Base-by-base conservation (phyloP, 106 monocot species). In the Dendrobium huoshanense region DNA sequence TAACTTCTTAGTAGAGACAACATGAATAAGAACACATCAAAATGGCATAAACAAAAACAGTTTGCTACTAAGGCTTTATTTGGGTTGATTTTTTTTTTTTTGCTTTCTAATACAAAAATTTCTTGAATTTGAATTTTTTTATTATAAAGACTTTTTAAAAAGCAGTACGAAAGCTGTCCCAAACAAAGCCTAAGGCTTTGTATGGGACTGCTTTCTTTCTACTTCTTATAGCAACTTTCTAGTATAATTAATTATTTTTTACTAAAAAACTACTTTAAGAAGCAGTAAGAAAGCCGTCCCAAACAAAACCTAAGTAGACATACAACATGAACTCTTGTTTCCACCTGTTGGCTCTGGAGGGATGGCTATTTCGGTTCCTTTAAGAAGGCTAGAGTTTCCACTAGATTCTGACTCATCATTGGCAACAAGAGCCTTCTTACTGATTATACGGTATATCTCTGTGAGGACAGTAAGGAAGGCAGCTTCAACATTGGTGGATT, bases 401-500 rank as follows among this genome's bases (percentile, higher is more conserved):
- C 56, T 55, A 9, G 85, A 59, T 0, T 76, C 83, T 9, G 47
- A 7, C 3, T 80, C 84, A 11, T 51, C 51, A n/a, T 86, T 86
- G 24, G 88, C 85, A 51, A 85, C 81, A 3, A 90, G 88, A 7
- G 84, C 9, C 79, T 90, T 90, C 81, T 86, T 88, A 77, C 85
- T 84, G 4, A 84, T 54, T 17, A 88, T 67, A 40, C 82, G 75
- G 41, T 90, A 87, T 1, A 90, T 90, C 75, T 90, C 88, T 5
- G 83, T 81, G 42, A 90, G 84, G 9, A 75, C 64, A 0, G 83
- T 90, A 17, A 80, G n/a, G 81, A 90, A 90, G 1, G 90, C 85
- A n/a, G 81, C 54, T 74, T 90, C 90, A 13, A 90, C 90, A 73
- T 88, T 90, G 18, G 86, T 90, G 19, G 90, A 64, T 55, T 90